Evolutionary conservation across 768 basidiomycete genomes (phyloP).

Genomic region (Hygrocybe coccinea): DNA sequence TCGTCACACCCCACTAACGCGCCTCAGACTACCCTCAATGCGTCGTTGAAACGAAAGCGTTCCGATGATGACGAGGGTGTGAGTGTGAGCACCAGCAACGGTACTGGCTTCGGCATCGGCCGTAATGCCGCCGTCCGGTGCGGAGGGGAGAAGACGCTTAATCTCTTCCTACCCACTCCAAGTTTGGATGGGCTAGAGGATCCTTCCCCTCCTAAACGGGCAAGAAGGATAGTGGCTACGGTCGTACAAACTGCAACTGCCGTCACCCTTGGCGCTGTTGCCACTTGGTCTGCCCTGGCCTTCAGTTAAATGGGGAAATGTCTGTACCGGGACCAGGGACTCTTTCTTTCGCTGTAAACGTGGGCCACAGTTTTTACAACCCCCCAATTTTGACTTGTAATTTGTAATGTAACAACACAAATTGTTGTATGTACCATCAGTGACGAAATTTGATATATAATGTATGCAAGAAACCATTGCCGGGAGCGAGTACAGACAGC

Average conservation of each 20-base stretch:
- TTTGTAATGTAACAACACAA: neutral
- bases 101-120: neutral
- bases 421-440: neutral
- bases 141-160: neutral
- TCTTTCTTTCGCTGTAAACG: neutral
- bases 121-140: neutral
- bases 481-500: too few relatives aligned
- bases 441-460: neutral
- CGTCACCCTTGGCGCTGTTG: conserved; percentile 62
- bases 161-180: conserved; percentile 9
- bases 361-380: neutral
- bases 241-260: conserved; percentile 58
- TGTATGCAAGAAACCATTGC: neutral
- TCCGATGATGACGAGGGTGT: conserved; percentile 36
- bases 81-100: conserved; percentile 25
- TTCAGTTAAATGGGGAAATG: conserved; percentile 30
- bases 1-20: conserved; percentile 12
- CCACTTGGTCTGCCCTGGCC: conserved; percentile 69
- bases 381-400: neutral
- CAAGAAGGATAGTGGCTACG: conserved; percentile 35
- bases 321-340: neutral
- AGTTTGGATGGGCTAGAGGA: conserved; percentile 7
- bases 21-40: conserved; percentile 27
- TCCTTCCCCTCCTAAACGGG: conserved; percentile 41
- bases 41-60: conserved; percentile 63